phyloP scores from a whole-genome alignment of 2,329 filamentous ascomycete species.

The Atkinsonella texensis region DNA sequence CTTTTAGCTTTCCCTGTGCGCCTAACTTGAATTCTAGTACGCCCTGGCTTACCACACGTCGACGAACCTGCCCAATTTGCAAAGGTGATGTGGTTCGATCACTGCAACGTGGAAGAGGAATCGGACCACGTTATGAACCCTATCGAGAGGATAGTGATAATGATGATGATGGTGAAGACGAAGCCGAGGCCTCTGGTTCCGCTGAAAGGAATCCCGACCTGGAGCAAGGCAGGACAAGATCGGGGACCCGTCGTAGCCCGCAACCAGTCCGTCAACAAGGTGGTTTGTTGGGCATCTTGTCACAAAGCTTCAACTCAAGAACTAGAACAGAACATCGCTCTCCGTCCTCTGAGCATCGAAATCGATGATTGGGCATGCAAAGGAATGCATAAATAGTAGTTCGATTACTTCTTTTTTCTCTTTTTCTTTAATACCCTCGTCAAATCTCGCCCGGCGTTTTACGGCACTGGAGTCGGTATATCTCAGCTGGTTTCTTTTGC shows the following conservation, averaged over 20 bases:
- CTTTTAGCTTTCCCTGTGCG: background rate
- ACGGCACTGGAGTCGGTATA: background rate
- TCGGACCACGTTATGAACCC: conserved; percentile 39
- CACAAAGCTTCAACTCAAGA: conserved; percentile 15
- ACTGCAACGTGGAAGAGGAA: conserved; percentile 42
- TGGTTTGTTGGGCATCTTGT: conserved; percentile 28
- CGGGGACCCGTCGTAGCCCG: conserved; percentile 11
- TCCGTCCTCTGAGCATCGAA: conserved; percentile 14
- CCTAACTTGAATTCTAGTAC: conserved; percentile 45
- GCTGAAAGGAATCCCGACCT: conserved; percentile 25
- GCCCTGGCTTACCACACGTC: conserved; percentile 88
- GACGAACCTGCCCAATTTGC: conserved; percentile 96
- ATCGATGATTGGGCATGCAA: background rate
- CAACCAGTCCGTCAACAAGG: conserved; percentile 15
- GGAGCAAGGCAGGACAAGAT: conserved; percentile 27
- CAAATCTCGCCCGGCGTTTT: background rate
- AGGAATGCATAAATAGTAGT: background rate
- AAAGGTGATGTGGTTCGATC: conserved; percentile 87
- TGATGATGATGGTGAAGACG: conserved; percentile 27
- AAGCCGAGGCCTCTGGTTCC: conserved; percentile 23
- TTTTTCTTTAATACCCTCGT: background rate
- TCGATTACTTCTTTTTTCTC: background rate
- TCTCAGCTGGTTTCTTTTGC: background rate
- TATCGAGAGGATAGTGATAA: conserved; percentile 42
- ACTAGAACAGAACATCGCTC: conserved; percentile 12